Base-by-base conservation (phyloP, 2,329 filamentous ascomycete genomes). In the Trichoderma simmonsii region DNA sequence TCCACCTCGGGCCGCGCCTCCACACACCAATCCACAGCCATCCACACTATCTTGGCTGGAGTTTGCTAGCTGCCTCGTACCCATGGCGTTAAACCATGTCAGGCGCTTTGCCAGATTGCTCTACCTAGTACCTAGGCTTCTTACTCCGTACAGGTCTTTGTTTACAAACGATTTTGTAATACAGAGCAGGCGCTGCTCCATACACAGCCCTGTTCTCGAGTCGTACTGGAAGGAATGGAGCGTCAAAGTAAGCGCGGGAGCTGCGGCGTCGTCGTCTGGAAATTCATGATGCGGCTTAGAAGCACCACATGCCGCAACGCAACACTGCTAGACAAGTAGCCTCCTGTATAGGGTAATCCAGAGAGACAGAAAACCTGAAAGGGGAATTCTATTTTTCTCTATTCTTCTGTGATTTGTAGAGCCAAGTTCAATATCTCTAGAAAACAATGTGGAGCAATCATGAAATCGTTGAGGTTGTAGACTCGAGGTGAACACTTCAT, bases 1-100 rank as follows among this genome's bases (percentile, higher is more conserved):
- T 51, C 62, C 62, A 51, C 62, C 14, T 64, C 62, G 62, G 62
- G 62, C 62, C 62, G 62, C 62, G 21, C 62, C 28, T 64, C 39
- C 6, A 39, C 18, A 43, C 36, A 43, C 39, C 7, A 18, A 8
- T 15, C 39, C 39, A 43, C 39, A 43, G 39, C 18, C 24, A 6
- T 18, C 36, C 39, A 18, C 26, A 21, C 26, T 30, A 43, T 28
- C 39, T 64, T 51, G 2, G 14, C 14, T 21, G 12, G 62, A 59
- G 15, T 43, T 43, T 39, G 36, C 15, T 18, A 39, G 39, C 39
- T 43, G 7, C 36, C 36, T 39, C 36, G 36, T 39, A 43, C 39
- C 36, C 36, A 39, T 39, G 36, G 36, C 36, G 14, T 39, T 39
- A 18, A 39, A 39, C 36, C 36, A 43, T 43, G 36, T 43, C 36